A percentile compares a stretch with the other conserved stretches of the same genome.
Evolutionary conservation across 1,284 basidiomycete species (phyloP).

Genomic region (Entoloma clypeatum): DNA sequence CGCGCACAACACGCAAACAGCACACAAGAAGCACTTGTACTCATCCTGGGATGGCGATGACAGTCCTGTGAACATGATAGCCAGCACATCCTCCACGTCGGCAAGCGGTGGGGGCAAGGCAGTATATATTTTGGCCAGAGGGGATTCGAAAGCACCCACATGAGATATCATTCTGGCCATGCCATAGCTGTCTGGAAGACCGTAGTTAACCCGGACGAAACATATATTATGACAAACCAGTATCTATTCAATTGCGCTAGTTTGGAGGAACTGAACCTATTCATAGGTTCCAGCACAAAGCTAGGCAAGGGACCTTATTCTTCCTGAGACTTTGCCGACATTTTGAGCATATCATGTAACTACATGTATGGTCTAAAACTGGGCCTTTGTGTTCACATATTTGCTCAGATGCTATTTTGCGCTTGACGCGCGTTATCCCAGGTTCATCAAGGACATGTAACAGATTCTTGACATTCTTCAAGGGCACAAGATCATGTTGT

Average conservation of each 20-base stretch:
- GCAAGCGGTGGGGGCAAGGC: slow-evolving; percentile 18
- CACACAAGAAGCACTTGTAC: no score
- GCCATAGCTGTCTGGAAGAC: slow-evolving; percentile 15
- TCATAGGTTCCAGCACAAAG: no score
- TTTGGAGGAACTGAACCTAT: no score
- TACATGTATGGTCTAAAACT: background rate
- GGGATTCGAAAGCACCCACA: slow-evolving; percentile 23
- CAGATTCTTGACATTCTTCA: slow-evolving; percentile 16
- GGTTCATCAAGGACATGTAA: slow-evolving; percentile 14
- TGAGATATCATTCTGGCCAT: slow-evolving; percentile 24
- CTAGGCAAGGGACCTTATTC: no score
- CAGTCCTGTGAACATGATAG: slow-evolving; percentile 25
- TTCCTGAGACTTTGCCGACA: no score
- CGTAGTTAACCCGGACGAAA: background rate
- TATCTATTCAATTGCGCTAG: no score
- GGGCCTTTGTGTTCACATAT: background rate
- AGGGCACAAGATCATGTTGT: slow-evolving; percentile 7
- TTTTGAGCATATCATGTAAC: no score
- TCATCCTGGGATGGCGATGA: no score
- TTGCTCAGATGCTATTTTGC: background rate
- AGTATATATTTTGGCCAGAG: slow-evolving; percentile 22
- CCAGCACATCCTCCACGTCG: slow-evolving; percentile 23
- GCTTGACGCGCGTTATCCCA: slow-evolving; percentile 7
- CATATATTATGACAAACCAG: no score
- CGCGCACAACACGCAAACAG: no score